Evolutionary conservation across 495 filamentous ascomycete species (phyloP), one percentile per base, ranked within the genome.

Genomic region (Parathielavia appendiculata): DNA sequence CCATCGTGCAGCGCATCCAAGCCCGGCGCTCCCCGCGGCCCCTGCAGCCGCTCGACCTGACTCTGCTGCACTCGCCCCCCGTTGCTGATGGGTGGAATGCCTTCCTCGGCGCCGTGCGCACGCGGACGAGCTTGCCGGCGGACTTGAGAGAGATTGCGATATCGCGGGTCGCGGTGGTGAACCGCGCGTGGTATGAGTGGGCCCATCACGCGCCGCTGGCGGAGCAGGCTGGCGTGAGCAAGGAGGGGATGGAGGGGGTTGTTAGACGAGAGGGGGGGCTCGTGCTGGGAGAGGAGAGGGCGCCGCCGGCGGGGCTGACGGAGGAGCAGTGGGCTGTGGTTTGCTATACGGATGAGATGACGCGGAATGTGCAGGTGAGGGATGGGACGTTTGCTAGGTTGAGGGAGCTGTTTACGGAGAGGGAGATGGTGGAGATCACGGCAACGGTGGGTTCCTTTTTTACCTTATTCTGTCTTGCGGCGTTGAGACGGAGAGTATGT

Each of bases 21-120:
- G 81, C 81, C 22, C 84, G 88, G 30, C 83, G 87, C 22, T 77
- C 75, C 1, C 80, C 85, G 13, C 79, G 82, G 22, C 81, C 81
- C 0, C 80, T 92, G 12, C 82, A 89, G 45, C 77, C 83, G 0
- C 79, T 91, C 12, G 89, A 93, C 71, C 82, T 85, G 6, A 74
- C 89, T 1, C 81, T 92, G 9, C 76, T 92, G 5, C 89, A 92
- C 74, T 80, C 84, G 9, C 88, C 84, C 30, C 73, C 83, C 3
- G 76, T 92, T 0, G 83, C 89, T 2, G 81, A 89, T 65, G 89
- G 89, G 2, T 93, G 88, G 87, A 92, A 91, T 74, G 73, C 81
- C 35, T 91, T 93, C 71, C 76, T 92, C 16, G 84, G 84, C 40
- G 84, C 89, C 41, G 79, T 93, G 35, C 82, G 89, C 60, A 88